phyloP scores from a whole-genome alignment of 2,329 filamentous ascomycete species.

The Peltaster fructicola region DNA sequence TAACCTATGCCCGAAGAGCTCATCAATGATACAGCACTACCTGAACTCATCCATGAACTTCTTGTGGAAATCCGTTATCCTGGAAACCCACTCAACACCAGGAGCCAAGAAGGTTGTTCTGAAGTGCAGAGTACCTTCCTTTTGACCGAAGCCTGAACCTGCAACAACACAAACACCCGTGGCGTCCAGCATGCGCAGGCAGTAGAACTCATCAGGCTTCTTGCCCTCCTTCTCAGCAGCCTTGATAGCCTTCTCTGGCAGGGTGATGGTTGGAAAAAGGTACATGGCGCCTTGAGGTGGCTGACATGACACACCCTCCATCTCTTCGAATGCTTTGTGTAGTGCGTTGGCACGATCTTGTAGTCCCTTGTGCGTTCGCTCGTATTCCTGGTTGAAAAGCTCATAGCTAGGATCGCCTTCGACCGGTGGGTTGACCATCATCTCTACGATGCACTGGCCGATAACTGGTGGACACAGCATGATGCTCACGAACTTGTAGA shows the following conservation, averaged over 20 bases:
- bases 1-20: too few relatives aligned
- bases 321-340: constrained; percentile 75
- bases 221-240: constrained; percentile 59
- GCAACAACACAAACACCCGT: constrained; percentile 92
- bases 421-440: constrained; percentile 92
- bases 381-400: constrained; percentile 74
- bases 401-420: constrained; percentile 68
- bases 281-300: constrained; percentile 94
- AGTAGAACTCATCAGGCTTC: constrained; percentile 83
- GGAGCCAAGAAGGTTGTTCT: constrained; percentile 92
- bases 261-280: constrained; percentile 83
- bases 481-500: constrained; percentile 98
- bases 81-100: constrained; percentile 82
- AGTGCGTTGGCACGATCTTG: constrained; percentile 66
- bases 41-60: constrained; percentile 74
- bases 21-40: too few relatives aligned
- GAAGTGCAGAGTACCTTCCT: constrained; percentile 80
- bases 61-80: constrained; percentile 77
- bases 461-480: constrained; percentile 90
- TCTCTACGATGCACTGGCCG: constrained; percentile 87
- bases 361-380: constrained; percentile 61
- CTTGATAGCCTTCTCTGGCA: constrained; percentile 58
- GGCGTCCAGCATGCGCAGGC: constrained; percentile 72
- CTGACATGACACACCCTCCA: constrained; percentile 91
- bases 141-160: constrained; percentile 86